Evolutionary conservation across 2,329 filamentous ascomycete species (phyloP).

Genomic region (Phaeosphaeriaceae sp.): DNA sequence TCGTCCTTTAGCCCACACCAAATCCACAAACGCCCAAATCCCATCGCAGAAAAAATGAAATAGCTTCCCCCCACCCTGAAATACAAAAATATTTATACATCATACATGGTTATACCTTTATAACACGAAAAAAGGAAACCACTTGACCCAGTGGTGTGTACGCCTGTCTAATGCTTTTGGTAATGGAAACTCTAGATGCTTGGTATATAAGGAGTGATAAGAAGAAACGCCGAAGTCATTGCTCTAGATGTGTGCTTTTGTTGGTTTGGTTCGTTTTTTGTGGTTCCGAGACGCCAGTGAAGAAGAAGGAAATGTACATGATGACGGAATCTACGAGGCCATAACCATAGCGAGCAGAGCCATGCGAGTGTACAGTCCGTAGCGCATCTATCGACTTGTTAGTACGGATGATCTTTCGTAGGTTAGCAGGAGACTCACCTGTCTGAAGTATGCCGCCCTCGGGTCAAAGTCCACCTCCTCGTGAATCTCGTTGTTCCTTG

Average conservation of each 20-base stretch:
- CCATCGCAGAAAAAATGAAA: conserved; percentile 41
- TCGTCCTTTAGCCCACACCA: background rate
- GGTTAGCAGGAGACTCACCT: conserved; percentile 68
- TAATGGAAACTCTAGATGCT: conserved; percentile 2
- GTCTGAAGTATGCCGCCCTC: conserved; percentile 96
- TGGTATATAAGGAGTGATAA: conserved; percentile 11
- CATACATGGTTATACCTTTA: conserved; percentile 18
- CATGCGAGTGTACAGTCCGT: conserved; percentile 98
- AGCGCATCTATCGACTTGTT: conserved; percentile 79
- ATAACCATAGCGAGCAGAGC: conserved; percentile 93
- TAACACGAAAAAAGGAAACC: conserved; percentile 3
- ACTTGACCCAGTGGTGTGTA: conserved; percentile 6
- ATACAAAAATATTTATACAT: conserved; percentile 24
- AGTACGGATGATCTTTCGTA: too few species aligned
- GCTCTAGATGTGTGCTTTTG: conserved; percentile 13
- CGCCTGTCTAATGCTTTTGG: conserved; percentile 30
- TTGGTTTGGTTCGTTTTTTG: conserved; percentile 11
- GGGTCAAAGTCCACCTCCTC: conserved; percentile 99
- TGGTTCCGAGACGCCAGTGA: conserved; percentile 12
- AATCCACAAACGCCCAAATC: conserved; percentile 6
- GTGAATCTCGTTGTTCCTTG: conserved; percentile 89
- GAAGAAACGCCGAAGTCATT: conserved; percentile 9
- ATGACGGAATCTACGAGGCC: conserved; percentile 56
- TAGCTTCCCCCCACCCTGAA: conserved; percentile 37
- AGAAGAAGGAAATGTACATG: conserved; percentile 1